A percentile compares a stretch with the other conserved stretches of the same genome.
Evolutionary conservation across 257 asterid genomes (phyloP).

Genomic region (Haberlea rhodopensis): DNA sequence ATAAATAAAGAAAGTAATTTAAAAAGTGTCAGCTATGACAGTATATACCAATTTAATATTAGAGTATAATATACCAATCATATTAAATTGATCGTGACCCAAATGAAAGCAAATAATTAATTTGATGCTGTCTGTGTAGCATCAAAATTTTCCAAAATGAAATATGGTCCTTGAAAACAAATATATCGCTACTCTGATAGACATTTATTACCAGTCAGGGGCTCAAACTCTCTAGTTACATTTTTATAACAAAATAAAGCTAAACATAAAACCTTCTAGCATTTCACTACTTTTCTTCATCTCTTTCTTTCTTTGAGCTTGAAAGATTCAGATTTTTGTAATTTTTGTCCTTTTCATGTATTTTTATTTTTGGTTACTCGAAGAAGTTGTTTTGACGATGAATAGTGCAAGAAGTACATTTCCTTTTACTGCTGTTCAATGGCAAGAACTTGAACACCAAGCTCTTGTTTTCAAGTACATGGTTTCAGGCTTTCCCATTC

Average conservation of each 20-base stretch:
- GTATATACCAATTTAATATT: constrained; percentile 1
- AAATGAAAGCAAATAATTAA: constrained; percentile 27
- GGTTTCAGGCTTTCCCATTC: constrained; percentile 78
- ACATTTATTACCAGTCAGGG: constrained; percentile 19
- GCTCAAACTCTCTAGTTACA: constrained; percentile 3
- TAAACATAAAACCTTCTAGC: background rate
- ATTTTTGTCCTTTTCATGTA: too few species aligned
- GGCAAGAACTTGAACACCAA: constrained; percentile 96
- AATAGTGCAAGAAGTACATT: constrained; percentile 42
- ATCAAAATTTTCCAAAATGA: too few species aligned
- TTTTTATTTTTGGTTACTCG: too few species aligned
- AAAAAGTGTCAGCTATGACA: background rate
- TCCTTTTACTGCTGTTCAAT: constrained; percentile 81
- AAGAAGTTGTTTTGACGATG: constrained; percentile 35
- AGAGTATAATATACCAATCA: too few species aligned
- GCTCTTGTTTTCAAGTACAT: constrained; percentile 88
- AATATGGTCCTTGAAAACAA: constrained; percentile 66
- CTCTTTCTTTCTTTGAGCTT: background rate
- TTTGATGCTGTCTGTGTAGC: too few species aligned
- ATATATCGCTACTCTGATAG: constrained; percentile 49
- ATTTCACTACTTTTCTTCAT: background rate
- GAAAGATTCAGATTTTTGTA: too few species aligned
- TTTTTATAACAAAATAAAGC: background rate
- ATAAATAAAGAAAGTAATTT: too few species aligned
- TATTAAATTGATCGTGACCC: too few species aligned